Evolutionary conservation across 192 early-diverging fungal genomes (phyloP).

Genomic region (Gaertneriomyces semiglobifer): DNA sequence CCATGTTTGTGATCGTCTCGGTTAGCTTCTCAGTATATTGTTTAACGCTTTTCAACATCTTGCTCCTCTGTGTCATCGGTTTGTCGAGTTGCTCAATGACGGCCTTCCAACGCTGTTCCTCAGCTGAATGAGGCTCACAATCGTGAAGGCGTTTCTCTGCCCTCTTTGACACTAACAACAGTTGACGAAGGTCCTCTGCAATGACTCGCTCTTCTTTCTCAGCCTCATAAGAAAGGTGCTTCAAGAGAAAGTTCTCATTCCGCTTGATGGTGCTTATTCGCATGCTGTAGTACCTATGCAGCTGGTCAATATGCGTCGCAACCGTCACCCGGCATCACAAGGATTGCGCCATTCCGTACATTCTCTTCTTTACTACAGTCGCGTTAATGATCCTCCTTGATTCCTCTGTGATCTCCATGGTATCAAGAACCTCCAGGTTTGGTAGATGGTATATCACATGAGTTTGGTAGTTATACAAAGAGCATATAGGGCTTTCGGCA

Average conservation of each 20-base stretch:
- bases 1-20: conserved; percentile 39
- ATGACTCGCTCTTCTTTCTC: conserved; percentile 20
- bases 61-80: too few species aligned
- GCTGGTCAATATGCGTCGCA: not conserved
- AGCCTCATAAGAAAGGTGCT: conserved; percentile 33
- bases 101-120: too few species aligned
- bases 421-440: conserved; percentile 46
- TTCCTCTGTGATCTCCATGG: conserved; percentile 57
- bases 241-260: conserved; percentile 54
- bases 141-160: conserved; percentile 41
- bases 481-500: conserved; percentile 56
- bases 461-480: conserved; percentile 60
- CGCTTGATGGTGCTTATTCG: conserved; percentile 56
- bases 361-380: conserved; percentile 59
- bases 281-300: conserved; percentile 60
- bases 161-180: conserved; percentile 29
- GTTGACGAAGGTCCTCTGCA: conserved; percentile 28
- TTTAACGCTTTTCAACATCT: too few species aligned
- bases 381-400: conserved; percentile 51
- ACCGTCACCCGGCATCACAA: not conserved
- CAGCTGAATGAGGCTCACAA: too few species aligned
- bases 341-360: conserved; percentile 35
- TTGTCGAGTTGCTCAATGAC: too few species aligned
- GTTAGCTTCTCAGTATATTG: conserved; percentile 34
- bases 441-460: conserved; percentile 60